Base-by-base conservation (phyloP, 192 early-diverging fungal species). In the Paraglomus brasilianum region DNA sequence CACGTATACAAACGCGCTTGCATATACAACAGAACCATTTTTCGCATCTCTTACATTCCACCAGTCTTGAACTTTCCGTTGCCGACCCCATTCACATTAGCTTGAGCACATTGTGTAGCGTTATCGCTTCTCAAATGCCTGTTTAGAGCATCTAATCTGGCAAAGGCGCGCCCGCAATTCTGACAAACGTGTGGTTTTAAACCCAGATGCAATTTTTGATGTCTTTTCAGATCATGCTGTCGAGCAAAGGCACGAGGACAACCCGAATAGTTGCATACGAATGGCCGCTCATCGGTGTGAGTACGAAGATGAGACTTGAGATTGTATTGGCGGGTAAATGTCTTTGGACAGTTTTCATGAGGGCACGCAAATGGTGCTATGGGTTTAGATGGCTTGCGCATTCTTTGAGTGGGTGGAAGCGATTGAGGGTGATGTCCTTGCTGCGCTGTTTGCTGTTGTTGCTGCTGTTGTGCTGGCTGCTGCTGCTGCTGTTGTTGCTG, bases 201-300 rank as follows among this genome's bases (percentile, higher is more conserved):
- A 42, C 92, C 92, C 4, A 90, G 86, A 68, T 93, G 92, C 38
- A 91, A 74, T 66, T 89, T 87, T 77, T 89, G 86, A 60, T 93
- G 91, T 40, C 95, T 86, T 75, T 93, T 95, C 47, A 95, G 82
- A 78, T 97, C 95, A 74, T 97, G 94, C 60, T 93, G 89, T 14
- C 95, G 83, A 21, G 93, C 88, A 82, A 97, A 97, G 9, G 84
- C 78, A 39, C 86, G 81, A 2, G 86, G 79, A 77, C 95, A 97
- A 49, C 83, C 80, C 39, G 79, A 72, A 80, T 86, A 88, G 24
- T 76, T 74, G 58, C 91, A 94, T 51, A 77, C 74, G 73, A 82
- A 90, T 30, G 91, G 91, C 2, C 89, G 85, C 67, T 89, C 86
- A n/a, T 83, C 79, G 49, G 88, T 86, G 74, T 93, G 91, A 1